Conservation (phyloP, 176 grass and related monocot genomes). For the Carex pumila region DNA sequence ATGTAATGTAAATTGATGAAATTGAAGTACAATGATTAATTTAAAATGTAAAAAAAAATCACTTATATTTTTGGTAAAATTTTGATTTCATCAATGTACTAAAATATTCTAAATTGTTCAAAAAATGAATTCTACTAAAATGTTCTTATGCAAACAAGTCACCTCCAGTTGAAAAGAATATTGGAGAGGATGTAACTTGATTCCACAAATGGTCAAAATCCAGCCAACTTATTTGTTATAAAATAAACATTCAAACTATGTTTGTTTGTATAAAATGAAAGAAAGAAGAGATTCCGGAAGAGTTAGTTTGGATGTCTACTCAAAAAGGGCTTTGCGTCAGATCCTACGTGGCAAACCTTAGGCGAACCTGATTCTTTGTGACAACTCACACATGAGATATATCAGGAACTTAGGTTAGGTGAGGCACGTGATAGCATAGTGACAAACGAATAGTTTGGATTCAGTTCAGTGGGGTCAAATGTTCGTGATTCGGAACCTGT, state of each 20-base stretch:
- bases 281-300: neutral
- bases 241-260: neutral
- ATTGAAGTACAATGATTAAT: no score
- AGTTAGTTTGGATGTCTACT: slow-evolving; percentile 2
- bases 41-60: no score
- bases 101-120: neutral
- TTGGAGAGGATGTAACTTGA: neutral
- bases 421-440: no score
- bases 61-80: neutral
- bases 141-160: neutral
- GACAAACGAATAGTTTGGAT: no score
- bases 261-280: neutral
- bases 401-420: neutral
- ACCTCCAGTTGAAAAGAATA: neutral
- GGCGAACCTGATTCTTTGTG: neutral
- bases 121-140: neutral
- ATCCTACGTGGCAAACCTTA: neutral
- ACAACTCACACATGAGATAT: neutral
- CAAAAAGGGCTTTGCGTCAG: neutral
- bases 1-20: no score
- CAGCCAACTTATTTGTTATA: neutral
- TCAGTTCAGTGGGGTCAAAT: no score
- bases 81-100: neutral
- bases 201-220: neutral
- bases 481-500: no score